A percentile compares a stretch with the other conserved stretches of the same genome.
Evolutionary conservation across 1,284 basidiomycete genomes (phyloP).

Genomic region (Ceratobasidium sp.): DNA sequence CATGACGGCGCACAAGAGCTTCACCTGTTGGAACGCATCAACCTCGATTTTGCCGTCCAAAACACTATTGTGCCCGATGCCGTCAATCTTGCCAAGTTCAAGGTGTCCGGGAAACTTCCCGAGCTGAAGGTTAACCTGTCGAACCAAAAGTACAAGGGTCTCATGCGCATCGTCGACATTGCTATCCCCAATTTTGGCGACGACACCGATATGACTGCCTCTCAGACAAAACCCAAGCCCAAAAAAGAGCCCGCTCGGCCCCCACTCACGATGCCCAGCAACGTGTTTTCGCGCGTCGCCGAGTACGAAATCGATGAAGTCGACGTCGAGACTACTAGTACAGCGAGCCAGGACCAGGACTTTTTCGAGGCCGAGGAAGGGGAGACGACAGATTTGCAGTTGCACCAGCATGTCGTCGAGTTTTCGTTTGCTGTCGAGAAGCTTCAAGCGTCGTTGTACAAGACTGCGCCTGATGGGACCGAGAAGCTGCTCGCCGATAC

Average conservation of each 20-base stretch:
- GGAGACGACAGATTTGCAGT: conserved; percentile 55
- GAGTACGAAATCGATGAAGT: conserved; percentile 82
- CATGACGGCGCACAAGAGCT: conserved; percentile 68
- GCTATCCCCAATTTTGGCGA: conserved; percentile 88
- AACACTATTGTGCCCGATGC: conserved; percentile 94
- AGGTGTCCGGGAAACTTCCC: conserved; percentile 92
- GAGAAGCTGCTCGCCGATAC: conserved; percentile 87
- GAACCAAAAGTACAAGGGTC: conserved; percentile 93
- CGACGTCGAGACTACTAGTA: conserved; percentile 60
- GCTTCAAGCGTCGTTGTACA: conserved; percentile 87
- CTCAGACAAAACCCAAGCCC: conserved; percentile 28
- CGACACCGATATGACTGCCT: conserved; percentile 56
- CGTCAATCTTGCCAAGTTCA: conserved; percentile 89
- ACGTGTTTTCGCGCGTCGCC: conserved; percentile 66
- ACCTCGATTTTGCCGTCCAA: conserved; percentile 92
- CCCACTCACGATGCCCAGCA: conserved; percentile 58
- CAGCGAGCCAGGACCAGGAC: conserved; percentile 60
- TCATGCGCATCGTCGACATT: conserved; percentile 95
- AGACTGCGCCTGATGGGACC: conserved; percentile 66
- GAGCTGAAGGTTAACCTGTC: conserved; percentile 94
- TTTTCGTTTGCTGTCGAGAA: conserved; percentile 91
- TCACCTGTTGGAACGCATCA: conserved; percentile 94
- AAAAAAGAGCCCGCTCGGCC: conserved; percentile 28
- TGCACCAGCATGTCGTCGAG: conserved; percentile 90
- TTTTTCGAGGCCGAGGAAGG: conserved; percentile 85